These are phyloP conservation scores for Penicillium riverlandense DNA, from an alignment of 495 filamentous ascomycete genomes.

Conservation along the genomic window DNA sequence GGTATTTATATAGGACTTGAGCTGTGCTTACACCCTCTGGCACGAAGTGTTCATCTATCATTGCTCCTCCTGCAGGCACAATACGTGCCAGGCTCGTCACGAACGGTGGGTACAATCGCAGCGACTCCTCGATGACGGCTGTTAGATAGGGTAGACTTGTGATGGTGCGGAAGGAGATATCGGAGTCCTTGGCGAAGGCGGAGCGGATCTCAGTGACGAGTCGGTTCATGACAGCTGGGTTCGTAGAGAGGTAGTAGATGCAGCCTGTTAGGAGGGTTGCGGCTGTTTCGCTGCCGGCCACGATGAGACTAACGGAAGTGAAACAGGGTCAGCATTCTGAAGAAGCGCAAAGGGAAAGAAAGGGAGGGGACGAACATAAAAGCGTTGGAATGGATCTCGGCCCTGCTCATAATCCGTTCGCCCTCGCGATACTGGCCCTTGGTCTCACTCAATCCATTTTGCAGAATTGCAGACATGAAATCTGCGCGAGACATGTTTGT, in stretches of 20 bases:
- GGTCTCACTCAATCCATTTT: conserved; percentile 16
- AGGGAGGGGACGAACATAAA: conserved; percentile 11
- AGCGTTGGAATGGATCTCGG: conserved; percentile 22
- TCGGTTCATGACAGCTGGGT: conserved; percentile 26
- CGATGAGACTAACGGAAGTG: conserved; percentile 14
- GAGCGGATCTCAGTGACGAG: conserved; percentile 38
- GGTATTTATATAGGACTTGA: background rate
- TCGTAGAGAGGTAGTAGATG: conserved; percentile 41
- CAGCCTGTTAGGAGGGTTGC: conserved; percentile 44
- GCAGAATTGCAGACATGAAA: conserved; percentile 20
- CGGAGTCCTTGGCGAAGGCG: conserved; percentile 24
- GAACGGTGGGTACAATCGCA: conserved; percentile 36
- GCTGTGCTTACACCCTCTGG: conserved; percentile 17
- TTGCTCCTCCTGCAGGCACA: conserved; percentile 21
- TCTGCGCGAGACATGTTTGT: conserved; percentile 10
- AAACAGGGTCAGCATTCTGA: background rate
- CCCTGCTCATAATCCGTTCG: conserved; percentile 15
- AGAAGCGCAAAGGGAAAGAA: background rate
- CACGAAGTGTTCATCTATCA: conserved; percentile 23
- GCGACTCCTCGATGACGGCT: conserved; percentile 36
- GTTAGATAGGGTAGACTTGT: conserved; percentile 23
- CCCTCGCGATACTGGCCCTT: conserved; percentile 10
- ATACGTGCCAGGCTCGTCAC: conserved; percentile 18
- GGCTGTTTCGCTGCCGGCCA: conserved; percentile 51
- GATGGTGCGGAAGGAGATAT: conserved; percentile 39